Base-by-base conservation (phyloP, 2,329 filamentous ascomycete species). In the Penicillium nordicum region DNA sequence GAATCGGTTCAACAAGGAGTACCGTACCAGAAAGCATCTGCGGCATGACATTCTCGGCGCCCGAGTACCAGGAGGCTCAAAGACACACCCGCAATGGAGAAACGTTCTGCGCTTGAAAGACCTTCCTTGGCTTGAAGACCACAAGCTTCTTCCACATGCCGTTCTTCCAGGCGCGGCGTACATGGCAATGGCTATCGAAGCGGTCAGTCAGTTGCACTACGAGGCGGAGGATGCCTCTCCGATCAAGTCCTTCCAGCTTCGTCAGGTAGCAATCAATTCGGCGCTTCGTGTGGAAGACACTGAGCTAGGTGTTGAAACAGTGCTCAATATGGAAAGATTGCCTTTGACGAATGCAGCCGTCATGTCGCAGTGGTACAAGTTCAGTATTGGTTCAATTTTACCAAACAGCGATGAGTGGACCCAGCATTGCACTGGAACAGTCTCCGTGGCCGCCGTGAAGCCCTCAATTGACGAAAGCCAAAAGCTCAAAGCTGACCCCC, bases 91-190 rank as follows among this genome's bases (percentile, higher is more conserved):
- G 8, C 37, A 40, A 21, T 40, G 37, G 37, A n/a, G 37, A 18
- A 40, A 40, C n/a, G 18, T 40, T 21, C 37, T 40, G 16, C 37
- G 37, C 18, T 21, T 50, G 52, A n/a, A 40, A 12, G 29, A 21
- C 8, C 29, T 55, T 18, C 30, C 23, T 54, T 58, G 37, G 37
- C 37, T 40, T 9, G n/a, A 40, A n/a, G 21, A 58, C 52, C 12
- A 53, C 45, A 25, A 38, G 41, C 9, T 48, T 37, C 30, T 14
- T 12, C 41, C 41, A 12, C 21, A 44, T 44, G 21, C 21, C 4
- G 7, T 44, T 16, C 41, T 23, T 25, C 41, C 21, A 11, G 41
- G 41, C 6, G 37, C 37, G 16, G 37, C 37, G 8, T 21, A 40
- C 37, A 40, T 40, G 5, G n/a, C 18, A n/a, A 40, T 40, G 37